These are phyloP conservation scores for Trichopus zeylanicus DNA, from an alignment of 116 monocot species.

Conservation along the genomic window DNA sequence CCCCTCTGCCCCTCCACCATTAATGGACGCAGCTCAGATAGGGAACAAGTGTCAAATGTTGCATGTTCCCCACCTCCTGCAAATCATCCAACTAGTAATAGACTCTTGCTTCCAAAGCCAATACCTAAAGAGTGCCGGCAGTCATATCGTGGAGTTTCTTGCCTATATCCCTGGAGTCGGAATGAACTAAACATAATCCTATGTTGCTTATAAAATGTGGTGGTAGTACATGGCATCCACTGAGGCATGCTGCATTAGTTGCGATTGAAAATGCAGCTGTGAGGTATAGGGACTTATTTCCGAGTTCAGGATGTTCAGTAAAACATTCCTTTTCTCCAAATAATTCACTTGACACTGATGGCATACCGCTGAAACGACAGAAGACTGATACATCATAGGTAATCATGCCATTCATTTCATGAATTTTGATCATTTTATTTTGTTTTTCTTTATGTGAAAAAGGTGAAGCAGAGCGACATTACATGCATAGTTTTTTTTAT, in stretches of 20 bases:
- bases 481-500: no score
- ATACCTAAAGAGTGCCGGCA: constrained; percentile 5
- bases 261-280: constrained; percentile 82
- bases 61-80: background rate
- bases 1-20: background rate
- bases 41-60: background rate
- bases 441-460: no score
- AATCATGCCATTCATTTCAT: no score
- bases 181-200: constrained; percentile 12
- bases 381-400: constrained; percentile 41
- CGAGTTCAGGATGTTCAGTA: constrained; percentile 16
- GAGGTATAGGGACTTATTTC: constrained; percentile 58
- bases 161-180: constrained; percentile 84
- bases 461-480: no score
- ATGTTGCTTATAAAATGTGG: constrained; percentile 6
- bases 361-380: constrained; percentile 38
- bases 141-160: constrained; percentile 38
- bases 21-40: constrained; percentile 8
- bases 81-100: constrained; percentile 2
- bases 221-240: constrained; percentile 63
- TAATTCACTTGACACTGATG: constrained; percentile 9
- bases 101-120: constrained; percentile 2
- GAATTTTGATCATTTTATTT: no score
- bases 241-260: constrained; percentile 78
- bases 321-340: constrained; percentile 9